Base-by-base conservation (phyloP, 1,284 basidiomycete species). In the Fomes fomentarius region DNA sequence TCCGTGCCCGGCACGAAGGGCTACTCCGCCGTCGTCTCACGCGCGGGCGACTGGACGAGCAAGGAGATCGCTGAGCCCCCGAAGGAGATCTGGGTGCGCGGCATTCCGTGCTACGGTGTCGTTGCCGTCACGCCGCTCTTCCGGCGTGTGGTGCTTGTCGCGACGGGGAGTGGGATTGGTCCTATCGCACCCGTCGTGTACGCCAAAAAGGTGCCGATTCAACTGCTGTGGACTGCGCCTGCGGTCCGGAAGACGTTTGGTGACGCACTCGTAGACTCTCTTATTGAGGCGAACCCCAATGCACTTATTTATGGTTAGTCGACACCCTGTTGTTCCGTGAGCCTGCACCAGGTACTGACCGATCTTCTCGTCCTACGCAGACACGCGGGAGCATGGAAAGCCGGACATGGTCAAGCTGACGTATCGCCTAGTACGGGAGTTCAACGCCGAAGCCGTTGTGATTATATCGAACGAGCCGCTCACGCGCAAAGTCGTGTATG, bases 371-470 rank as follows among this genome's bases (percentile, higher is more conserved):
- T 21, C 11, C 47, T 45, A 21, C n/a, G 10, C 43, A 62, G 81
- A 84, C 57, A 84, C 83, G 12, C 79, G 80, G 30, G 74, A 70
- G 38, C 76, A 83, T 54, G 82, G 82, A 11, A 82, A 82, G 63
- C 82, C 82, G 2, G 81, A 83, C 67, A 81, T 83, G 80, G 79
- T 84, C 47, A 81, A 81, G 63, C 67, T 83, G 52, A 79, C 79
- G 9, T 78, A 79, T 56, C 74, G 77, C 34, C 72, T 84, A 47
- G 80, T 82, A 9, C 74, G 73, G 31, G 81, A 84, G 58, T 84
- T 82, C 67, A 70, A 84, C 31, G 83, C 83, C 9, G 82, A 84
- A 66, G 82, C 82, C 25, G 82, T 85, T 17, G 77, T 77, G 40
- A 73, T 84, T 35, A 84, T 84, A 52, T 83, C 82, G 25, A 84